phyloP scores from a whole-genome alignment of 345 rosid genomes.

The Eucalyptus erythrocorys region DNA sequence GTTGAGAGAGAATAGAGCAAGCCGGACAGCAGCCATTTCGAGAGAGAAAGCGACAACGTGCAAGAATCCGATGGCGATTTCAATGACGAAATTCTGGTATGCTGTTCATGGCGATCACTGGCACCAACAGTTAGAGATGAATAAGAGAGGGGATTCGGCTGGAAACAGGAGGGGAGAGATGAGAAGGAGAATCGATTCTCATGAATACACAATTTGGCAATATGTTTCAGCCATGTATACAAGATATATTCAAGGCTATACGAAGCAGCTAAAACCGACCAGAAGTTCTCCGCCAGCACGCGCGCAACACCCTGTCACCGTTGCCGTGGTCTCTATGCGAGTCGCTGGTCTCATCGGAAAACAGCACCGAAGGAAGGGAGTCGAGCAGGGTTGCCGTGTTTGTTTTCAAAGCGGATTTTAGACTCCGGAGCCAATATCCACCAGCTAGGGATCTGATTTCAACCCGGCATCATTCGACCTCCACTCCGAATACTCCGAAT shows the following conservation, averaged over 20 bases:
- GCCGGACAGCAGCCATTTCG: background rate
- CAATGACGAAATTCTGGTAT: background rate
- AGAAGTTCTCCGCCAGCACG: background rate
- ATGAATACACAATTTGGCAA: background rate
- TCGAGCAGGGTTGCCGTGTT: too few species aligned
- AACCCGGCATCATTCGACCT: too few species aligned
- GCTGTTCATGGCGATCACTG: background rate
- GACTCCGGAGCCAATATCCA: too few species aligned
- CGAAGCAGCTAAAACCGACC: background rate
- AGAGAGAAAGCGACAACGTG: too few species aligned
- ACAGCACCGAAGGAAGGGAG: background rate
- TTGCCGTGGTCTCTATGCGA: background rate
- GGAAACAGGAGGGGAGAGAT: background rate
- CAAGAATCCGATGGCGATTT: too few species aligned
- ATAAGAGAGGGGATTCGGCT: background rate
- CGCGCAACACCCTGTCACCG: background rate
- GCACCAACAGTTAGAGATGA: background rate
- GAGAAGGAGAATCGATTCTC: background rate
- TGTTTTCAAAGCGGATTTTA: too few species aligned
- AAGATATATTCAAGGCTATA: background rate
- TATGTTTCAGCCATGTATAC: background rate
- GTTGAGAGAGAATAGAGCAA: background rate
- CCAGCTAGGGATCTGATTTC: too few species aligned
- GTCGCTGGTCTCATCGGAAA: background rate
- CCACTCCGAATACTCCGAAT: too few species aligned